Conservation (phyloP, 495 filamentous ascomycete genomes). For the Lasiosphaeriaceae sp. region DNA sequence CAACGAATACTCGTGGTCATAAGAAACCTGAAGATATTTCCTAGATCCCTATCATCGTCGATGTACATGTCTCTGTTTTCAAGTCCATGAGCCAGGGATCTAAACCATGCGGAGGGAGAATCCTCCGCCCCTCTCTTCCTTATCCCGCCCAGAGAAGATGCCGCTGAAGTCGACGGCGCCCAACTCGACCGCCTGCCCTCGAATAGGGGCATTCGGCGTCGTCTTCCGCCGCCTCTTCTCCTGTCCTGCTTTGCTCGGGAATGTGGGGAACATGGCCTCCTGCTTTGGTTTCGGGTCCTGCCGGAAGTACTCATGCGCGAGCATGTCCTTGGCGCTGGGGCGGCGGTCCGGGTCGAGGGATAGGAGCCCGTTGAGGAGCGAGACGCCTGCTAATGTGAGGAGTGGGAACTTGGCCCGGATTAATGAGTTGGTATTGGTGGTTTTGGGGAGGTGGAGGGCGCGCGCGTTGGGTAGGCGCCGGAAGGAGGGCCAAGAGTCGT, state of each 20-base stretch:
- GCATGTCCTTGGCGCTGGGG: slow-evolving; percentile 57
- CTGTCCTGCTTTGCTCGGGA: slow-evolving; percentile 90
- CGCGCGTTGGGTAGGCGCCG: slow-evolving; percentile 84
- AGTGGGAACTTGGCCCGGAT: slow-evolving; percentile 76
- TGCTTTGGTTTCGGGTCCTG: slow-evolving; percentile 88
- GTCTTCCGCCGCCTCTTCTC: slow-evolving; percentile 70
- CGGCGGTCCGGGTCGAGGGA: slow-evolving; percentile 69
- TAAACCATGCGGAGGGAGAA: slow-evolving; percentile 71
- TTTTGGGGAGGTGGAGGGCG: slow-evolving; percentile 69
- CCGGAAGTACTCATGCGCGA: slow-evolving; percentile 72
- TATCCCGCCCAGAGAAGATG: slow-evolving; percentile 67
- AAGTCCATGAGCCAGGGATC: not conserved
- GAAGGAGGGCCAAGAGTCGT: slow-evolving; percentile 83
- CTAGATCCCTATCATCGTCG: too few species aligned
- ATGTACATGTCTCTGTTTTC: too few species aligned
- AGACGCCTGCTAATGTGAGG: slow-evolving; percentile 69
- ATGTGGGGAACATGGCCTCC: slow-evolving; percentile 84
- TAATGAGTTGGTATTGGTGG: slow-evolving; percentile 31
- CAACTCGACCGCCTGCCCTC: slow-evolving; percentile 65
- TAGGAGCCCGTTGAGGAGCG: slow-evolving; percentile 65
- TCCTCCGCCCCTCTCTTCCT: slow-evolving; percentile 72
- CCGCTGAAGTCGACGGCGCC: slow-evolving; percentile 75
- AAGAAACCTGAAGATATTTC: too few species aligned
- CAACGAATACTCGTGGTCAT: too few species aligned
- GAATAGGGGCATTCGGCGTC: slow-evolving; percentile 82